Percentiles rank a stretch among this genome's conserved stretches.
phyloP scores from a whole-genome alignment of 2,329 filamentous ascomycete genomes.

The Hirsutella rhossiliensis region DNA sequence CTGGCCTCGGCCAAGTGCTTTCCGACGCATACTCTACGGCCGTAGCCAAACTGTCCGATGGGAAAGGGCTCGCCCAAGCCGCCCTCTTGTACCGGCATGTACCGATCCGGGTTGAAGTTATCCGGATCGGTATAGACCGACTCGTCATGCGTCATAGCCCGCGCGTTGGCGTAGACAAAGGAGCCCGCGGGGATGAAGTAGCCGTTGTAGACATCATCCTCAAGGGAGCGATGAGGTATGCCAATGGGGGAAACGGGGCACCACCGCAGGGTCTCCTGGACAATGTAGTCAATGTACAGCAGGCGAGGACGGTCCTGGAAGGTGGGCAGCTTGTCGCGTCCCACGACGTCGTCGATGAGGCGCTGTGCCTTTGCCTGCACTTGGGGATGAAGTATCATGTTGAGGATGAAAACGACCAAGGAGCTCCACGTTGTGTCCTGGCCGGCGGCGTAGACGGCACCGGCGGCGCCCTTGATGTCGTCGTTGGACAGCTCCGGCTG shows the following conservation, averaged over 20 bases:
- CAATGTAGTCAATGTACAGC: slow-evolving; percentile 30
- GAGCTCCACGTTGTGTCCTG: slow-evolving; percentile 32
- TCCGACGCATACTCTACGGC: slow-evolving; percentile 36
- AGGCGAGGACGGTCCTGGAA: slow-evolving; percentile 31
- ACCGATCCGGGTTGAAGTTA: slow-evolving; percentile 33
- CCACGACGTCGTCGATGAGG: slow-evolving; percentile 34
- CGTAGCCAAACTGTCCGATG: slow-evolving; percentile 38
- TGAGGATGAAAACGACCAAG: slow-evolving; percentile 31
- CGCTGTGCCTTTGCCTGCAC: slow-evolving; percentile 33
- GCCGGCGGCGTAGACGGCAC: slow-evolving; percentile 34
- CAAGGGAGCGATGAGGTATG: slow-evolving; percentile 40
- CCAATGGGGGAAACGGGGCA: slow-evolving; percentile 33
- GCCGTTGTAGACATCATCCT: slow-evolving; percentile 44
- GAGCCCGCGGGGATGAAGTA: slow-evolving; percentile 45
- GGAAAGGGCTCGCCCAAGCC: slow-evolving; percentile 32
- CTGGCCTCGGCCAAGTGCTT: slow-evolving; percentile 34
- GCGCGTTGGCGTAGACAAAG: slow-evolving; percentile 28
- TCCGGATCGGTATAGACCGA: slow-evolving; percentile 27
- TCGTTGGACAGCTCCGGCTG: slow-evolving; percentile 22
- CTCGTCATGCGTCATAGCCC: slow-evolving; percentile 31
- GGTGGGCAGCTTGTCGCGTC: slow-evolving; percentile 28
- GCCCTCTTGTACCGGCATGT: slow-evolving; percentile 18
- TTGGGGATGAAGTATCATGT: slow-evolving; percentile 27
- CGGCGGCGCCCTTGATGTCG: slow-evolving; percentile 37
- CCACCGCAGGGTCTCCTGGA: slow-evolving; percentile 34